A percentile compares a stretch with the other conserved stretches of the same genome.
These are phyloP conservation scores for Blumeriella jaapii DNA, from an alignment of 2,329 filamentous ascomycete species.

Conservation along the genomic window DNA sequence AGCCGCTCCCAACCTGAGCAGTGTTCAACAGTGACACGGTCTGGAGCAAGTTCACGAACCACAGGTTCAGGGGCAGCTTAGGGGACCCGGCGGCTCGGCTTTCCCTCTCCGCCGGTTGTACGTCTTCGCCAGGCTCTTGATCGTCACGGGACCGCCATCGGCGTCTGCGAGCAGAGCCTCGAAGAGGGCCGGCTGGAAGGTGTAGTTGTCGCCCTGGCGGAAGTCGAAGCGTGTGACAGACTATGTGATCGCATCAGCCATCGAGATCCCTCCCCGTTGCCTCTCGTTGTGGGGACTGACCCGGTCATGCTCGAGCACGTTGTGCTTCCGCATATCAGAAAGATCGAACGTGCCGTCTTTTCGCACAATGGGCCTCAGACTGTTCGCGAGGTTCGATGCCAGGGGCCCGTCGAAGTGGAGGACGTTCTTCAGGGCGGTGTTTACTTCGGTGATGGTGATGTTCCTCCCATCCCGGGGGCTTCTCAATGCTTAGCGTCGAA, in stretches of 20 bases:
- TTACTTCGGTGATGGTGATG: constrained; percentile 6
- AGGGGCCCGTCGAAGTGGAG: constrained; percentile 6
- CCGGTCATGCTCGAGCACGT: constrained; percentile 12
- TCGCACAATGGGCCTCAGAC: constrained; percentile 6
- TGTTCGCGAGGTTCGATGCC: constrained; percentile 2
- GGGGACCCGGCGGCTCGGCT: constrained; percentile 9
- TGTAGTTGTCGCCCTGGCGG: constrained; percentile 10
- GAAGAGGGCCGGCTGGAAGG: constrained; percentile 9
- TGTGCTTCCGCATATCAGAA: constrained; percentile 8
- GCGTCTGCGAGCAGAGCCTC: constrained; percentile 9
- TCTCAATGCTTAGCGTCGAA: background rate
- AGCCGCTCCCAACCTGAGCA: constrained; percentile 3
- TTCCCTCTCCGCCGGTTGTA: constrained; percentile 9
- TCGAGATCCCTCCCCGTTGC: too few relatives aligned
- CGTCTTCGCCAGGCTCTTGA: constrained; percentile 8
- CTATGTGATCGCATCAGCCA: too few relatives aligned
- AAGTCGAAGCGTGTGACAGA: constrained; percentile 10
- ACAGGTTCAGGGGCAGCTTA: constrained; percentile 5
- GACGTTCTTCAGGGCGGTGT: constrained; percentile 2
- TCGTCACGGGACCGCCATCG: constrained; percentile 7
- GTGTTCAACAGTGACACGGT: constrained; percentile 9
- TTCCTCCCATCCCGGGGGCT: constrained; percentile 15
- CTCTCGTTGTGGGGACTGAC: too few relatives aligned
- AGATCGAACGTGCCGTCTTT: constrained; percentile 12
- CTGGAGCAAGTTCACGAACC: constrained; percentile 10